phyloP scores from a whole-genome alignment of 2,329 filamentous ascomycete species.

The Scedosporium minutisporum region DNA sequence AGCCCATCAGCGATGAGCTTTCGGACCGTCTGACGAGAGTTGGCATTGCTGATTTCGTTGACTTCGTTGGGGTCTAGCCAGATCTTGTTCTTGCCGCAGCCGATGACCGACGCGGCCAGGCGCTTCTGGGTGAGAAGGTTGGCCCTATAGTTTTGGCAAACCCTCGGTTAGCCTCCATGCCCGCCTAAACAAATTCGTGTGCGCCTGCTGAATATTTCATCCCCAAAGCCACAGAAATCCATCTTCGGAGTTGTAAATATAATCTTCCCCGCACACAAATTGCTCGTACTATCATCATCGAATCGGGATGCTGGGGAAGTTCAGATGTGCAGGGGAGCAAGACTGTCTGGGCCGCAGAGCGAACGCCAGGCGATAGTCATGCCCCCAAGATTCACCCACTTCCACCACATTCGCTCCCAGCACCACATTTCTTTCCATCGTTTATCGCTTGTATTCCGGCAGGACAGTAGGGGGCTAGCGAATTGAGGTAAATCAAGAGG shows the following conservation, averaged over 20 bases:
- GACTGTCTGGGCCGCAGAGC: background rate
- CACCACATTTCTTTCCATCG: background rate
- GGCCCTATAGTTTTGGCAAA: slow-evolving; percentile 56
- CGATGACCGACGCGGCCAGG: slow-evolving; percentile 96
- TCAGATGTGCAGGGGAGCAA: background rate
- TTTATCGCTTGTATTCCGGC: background rate
- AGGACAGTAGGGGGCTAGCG: background rate
- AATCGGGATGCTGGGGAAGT: background rate
- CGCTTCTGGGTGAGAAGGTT: slow-evolving; percentile 99
- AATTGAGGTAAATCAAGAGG: background rate
- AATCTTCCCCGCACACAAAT: background rate
- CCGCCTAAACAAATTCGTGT: background rate
- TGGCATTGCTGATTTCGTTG: slow-evolving; percentile 99
- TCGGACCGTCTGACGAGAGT: slow-evolving; percentile 99
- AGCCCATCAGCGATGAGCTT: slow-evolving; percentile 99
- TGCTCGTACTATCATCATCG: background rate
- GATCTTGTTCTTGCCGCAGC: slow-evolving; percentile 99
- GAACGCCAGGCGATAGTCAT: background rate
- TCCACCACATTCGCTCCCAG: background rate
- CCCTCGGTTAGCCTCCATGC: slow-evolving; percentile 4
- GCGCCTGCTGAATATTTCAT: background rate
- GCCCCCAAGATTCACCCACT: background rate
- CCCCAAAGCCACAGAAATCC: background rate
- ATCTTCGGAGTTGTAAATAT: background rate
- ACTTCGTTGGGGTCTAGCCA: slow-evolving; percentile 99